Base-by-base conservation (phyloP, 192 early-diverging fungal species). In the Rhizophagus prolifer region DNA sequence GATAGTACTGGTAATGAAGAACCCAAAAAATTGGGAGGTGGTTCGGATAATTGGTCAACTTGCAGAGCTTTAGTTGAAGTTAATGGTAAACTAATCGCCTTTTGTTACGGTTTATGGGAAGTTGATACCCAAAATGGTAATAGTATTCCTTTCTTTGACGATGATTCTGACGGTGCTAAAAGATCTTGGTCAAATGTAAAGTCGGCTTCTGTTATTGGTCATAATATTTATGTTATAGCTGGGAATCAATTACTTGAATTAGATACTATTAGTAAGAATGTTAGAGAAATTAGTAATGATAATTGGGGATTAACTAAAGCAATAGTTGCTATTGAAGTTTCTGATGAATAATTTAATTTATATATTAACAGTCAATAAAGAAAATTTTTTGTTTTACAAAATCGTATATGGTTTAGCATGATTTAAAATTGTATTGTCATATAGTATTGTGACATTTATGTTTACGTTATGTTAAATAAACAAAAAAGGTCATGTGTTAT, bases 71-170 rank as follows among this genome's bases (percentile, higher is more conserved):
- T 76, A 14, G 64, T 58, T 58, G 13, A n/a, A 13, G 30, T 76
- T n/a, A 9, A 67, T n/a, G 63, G 31, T 38, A 67, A 6, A 31
- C 38, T 76, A 26, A 67, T 60, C 4, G 75, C 75, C 21, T 76
- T 76, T 67, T 76, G 75, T 67, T 46, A 67, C 68, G 46, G 75
- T 31, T 67, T 76, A 59, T 76, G 75, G 75, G 34, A 64, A 58
- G 75, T 76, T 36, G 23, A 76, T 28, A 31, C 9, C 9, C 13
- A 30, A 19, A 67, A 58, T 6, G 75, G 75, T 13, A 31, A 66
- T 1, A 54, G 34, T 67, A 58, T 7, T 26, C 64, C 62, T n/a
- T 76, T 76, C 31, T 76, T 76, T 76, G 75, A 76, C 36, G 64
- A 58, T 7, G 25, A 63, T 44, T 25, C n/a, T 4, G 75, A 66